phyloP scores from a whole-genome alignment of 139 green algal genomes.

The Haematococcus sp. region DNA sequence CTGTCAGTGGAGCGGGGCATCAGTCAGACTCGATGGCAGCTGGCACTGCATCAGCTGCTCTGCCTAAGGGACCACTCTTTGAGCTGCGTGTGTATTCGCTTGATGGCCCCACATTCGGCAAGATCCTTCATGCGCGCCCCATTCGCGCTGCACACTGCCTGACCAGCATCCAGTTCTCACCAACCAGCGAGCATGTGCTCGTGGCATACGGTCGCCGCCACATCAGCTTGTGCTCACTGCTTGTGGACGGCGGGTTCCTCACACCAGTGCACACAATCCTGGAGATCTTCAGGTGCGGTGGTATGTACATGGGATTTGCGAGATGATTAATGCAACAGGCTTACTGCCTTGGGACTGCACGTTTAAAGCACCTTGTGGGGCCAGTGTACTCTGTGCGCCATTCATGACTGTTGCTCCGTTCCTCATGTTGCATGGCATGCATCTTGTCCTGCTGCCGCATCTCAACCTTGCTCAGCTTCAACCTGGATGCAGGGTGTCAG shows the following conservation, averaged over 20 bases:
- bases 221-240: constrained; percentile 71
- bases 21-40: too few relatives aligned
- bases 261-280: constrained; percentile 86
- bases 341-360: not conserved
- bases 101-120: constrained; percentile 44
- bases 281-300: constrained; percentile 65
- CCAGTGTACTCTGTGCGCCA: not conserved
- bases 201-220: constrained; percentile 91
- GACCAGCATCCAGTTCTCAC: constrained; percentile 91
- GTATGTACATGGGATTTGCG: too few relatives aligned
- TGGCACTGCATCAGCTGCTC: too few relatives aligned
- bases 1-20: too few relatives aligned
- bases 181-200: constrained; percentile 77
- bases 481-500: constrained; percentile 45
- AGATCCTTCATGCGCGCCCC: constrained; percentile 48
- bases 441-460: not conserved
- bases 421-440: not conserved
- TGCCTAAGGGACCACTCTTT: constrained; percentile 40
- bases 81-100: constrained; percentile 79
- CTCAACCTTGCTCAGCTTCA: too few relatives aligned
- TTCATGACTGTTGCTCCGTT: not conserved
- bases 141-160: constrained; percentile 94
- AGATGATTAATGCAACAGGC: not conserved
- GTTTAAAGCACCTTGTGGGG: not conserved
- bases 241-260: constrained; percentile 55